phyloP scores from a whole-genome alignment of 495 filamentous ascomycete genomes.

The Penicillium canariense region DNA sequence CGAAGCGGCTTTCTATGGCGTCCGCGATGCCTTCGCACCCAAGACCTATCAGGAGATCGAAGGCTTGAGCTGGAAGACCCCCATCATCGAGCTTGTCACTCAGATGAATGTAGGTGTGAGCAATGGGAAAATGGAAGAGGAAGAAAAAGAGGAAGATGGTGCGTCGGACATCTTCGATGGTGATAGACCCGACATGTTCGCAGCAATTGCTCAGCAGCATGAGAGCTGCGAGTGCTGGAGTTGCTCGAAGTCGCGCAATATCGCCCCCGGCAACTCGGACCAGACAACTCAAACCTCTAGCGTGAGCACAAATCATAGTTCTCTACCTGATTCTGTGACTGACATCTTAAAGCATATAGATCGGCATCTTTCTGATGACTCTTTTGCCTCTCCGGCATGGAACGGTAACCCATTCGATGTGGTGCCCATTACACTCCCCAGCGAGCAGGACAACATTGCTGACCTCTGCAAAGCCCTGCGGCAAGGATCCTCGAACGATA shows the following conservation, averaged over 20 bases:
- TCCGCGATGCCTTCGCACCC: neutral
- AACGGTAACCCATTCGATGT: neutral
- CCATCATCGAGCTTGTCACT: constrained; percentile 9
- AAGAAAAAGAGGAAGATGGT: too few relatives aligned
- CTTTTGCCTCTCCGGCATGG: neutral
- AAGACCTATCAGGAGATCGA: neutral
- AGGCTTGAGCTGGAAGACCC: neutral
- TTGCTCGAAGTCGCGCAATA: too few relatives aligned
- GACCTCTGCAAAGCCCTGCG: neutral
- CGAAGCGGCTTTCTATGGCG: neutral
- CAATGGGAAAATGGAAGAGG: neutral
- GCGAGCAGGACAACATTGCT: neutral
- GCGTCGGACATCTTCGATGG: too few relatives aligned
- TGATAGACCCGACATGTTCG: too few relatives aligned
- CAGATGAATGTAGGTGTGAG: constrained; percentile 12
- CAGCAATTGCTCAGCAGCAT: neutral
- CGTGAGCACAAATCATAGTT: neutral
- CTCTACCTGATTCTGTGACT: neutral
- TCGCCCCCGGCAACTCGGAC: too few relatives aligned
- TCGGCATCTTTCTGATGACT: neutral
- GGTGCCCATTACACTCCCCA: neutral
- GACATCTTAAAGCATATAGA: neutral
- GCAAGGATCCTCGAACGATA: neutral
- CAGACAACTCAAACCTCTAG: too few relatives aligned
- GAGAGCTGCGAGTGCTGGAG: neutral